phyloP scores from a whole-genome alignment of 202 grass and related monocot species.

The Musa balbisiana region DNA sequence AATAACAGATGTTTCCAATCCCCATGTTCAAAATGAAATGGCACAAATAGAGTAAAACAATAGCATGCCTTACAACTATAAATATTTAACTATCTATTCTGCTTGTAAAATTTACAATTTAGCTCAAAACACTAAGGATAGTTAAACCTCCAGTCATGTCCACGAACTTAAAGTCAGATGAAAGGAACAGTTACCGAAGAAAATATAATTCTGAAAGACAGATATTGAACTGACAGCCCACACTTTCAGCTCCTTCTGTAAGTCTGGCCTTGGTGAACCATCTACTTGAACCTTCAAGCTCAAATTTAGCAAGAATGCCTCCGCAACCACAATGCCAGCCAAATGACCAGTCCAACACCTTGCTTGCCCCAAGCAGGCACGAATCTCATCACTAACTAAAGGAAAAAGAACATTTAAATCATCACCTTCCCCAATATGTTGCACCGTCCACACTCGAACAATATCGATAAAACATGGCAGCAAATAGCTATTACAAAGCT shows the following conservation, averaged over 20 bases:
- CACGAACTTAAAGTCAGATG: neutral
- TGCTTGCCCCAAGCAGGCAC: slow-evolving; percentile 54
- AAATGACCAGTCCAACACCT: slow-evolving; percentile 61
- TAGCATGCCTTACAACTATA: too few relatives aligned
- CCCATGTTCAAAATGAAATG: neutral
- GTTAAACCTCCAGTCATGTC: neutral
- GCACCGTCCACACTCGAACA: slow-evolving; percentile 81
- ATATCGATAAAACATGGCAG: slow-evolving; percentile 69
- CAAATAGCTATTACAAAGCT: slow-evolving; percentile 22
- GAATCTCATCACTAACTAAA: slow-evolving; percentile 50
- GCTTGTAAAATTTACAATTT: neutral
- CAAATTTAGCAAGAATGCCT: slow-evolving; percentile 84
- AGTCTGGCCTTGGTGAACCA: slow-evolving; percentile 33
- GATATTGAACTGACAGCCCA: slow-evolving; percentile 89
- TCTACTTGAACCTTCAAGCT: slow-evolving; percentile 65
- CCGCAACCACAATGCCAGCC: slow-evolving; percentile 54
- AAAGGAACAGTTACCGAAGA: slow-evolving; percentile 53
- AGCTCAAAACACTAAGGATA: neutral
- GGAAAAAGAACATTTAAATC: slow-evolving; percentile 67
- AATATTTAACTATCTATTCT: too few relatives aligned
- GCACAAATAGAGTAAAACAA: neutral
- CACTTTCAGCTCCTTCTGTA: slow-evolving; percentile 79
- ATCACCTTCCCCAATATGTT: slow-evolving; percentile 38
- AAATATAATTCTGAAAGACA: slow-evolving; percentile 62
- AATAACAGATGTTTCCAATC: neutral